A percentile compares a stretch with the other conserved stretches of the same genome.
phyloP scores from a whole-genome alignment of 2,329 filamentous ascomycete genomes.

The Alternaria consortialis region DNA sequence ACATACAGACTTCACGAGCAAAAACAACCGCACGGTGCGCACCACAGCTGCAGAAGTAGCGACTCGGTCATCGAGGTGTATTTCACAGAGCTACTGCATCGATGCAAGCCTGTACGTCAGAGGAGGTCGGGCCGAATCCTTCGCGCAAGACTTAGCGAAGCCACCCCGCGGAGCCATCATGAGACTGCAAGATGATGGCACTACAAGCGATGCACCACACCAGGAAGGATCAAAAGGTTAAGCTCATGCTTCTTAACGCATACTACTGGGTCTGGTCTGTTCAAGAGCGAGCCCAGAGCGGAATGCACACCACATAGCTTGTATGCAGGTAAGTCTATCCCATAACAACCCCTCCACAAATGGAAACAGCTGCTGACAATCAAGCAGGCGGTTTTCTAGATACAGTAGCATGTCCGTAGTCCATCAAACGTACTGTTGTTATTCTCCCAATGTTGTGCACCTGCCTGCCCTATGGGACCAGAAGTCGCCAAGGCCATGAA shows the following conservation, averaged over 20 bases:
- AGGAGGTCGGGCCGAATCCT: conserved; percentile 11
- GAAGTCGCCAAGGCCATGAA: conserved; percentile 20
- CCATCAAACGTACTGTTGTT: neutral
- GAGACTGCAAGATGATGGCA: neutral
- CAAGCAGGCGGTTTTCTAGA: conserved; percentile 8
- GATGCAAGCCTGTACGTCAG: conserved; percentile 4
- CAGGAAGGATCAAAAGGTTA: neutral
- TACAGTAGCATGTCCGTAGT: neutral
- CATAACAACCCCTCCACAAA: neutral
- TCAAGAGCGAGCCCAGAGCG: neutral
- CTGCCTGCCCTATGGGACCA: neutral
- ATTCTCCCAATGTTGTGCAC: neutral
- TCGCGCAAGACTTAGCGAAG: conserved; percentile 1
- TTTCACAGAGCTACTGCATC: neutral
- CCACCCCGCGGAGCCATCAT: neutral
- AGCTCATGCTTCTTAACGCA: too few species aligned
- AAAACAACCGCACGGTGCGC: neutral
- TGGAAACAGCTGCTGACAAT: conserved; percentile 1
- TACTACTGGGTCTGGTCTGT: neutral
- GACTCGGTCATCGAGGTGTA: neutral
- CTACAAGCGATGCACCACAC: neutral
- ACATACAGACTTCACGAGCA: neutral
- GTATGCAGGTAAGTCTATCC: conserved; percentile 2
- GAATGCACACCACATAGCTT: neutral
- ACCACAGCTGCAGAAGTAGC: neutral